phyloP scores from a whole-genome alignment of 805 yeast genomes.

The Tetrapisispora arboricola region DNA sequence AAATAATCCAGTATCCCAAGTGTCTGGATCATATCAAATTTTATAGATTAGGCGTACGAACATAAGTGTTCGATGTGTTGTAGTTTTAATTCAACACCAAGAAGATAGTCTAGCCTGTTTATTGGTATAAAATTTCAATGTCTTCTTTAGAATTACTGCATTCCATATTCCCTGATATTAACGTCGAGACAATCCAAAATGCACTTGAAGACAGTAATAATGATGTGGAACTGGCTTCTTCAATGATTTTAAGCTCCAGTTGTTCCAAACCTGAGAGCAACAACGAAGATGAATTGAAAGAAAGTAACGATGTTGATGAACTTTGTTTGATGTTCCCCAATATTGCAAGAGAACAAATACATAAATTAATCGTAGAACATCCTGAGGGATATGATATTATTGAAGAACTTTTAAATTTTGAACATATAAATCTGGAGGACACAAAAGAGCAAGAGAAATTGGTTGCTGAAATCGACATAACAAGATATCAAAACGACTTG shows the following conservation, averaged over 20 bases:
- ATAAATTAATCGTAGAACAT: constrained; percentile 23
- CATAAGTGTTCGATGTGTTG: too few relatives aligned
- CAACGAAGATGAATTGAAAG: not conserved
- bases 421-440: constrained; percentile 10
- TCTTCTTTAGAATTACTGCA: not conserved
- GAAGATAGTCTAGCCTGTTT: too few relatives aligned
- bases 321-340: constrained; percentile 40
- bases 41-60: too few relatives aligned
- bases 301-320: not conserved
- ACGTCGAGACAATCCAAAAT: constrained; percentile 5
- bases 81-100: too few relatives aligned
- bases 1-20: too few relatives aligned
- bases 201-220: constrained; percentile 9
- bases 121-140: too few relatives aligned
- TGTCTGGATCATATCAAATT: too few relatives aligned
- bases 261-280: not conserved
- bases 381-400: constrained; percentile 16
- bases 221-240: constrained; percentile 2
- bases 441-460: constrained; percentile 7
- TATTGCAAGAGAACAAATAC: constrained; percentile 24
- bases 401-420: constrained; percentile 12
- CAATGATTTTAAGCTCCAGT: constrained; percentile 1
- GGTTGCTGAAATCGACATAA: constrained; percentile 1
- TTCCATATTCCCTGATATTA: constrained; percentile 17
- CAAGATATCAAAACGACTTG: too few relatives aligned